Base-by-base conservation (phyloP, 495 filamentous ascomycete genomes). In the Penicillium herquei region DNA sequence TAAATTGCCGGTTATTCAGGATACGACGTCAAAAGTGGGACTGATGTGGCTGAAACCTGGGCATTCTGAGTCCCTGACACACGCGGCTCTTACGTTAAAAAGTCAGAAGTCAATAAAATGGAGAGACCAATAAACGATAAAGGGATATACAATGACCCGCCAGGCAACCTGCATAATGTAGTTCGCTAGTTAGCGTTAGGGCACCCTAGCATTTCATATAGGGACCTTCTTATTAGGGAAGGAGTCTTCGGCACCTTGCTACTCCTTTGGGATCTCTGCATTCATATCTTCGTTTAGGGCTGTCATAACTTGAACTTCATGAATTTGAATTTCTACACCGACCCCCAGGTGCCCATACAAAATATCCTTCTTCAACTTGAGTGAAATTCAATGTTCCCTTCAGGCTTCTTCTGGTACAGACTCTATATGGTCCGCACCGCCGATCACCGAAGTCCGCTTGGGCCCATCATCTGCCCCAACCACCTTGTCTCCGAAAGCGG, bases 401-500 rank as follows among this genome's bases (percentile, higher is more conserved):
- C 21, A 26, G 21, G 4, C 21, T 26, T 13, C 1, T 40, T 51
- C 33, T 43, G 21, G 18, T 18, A 21, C 50, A 2, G 57, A 55
- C 35, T 71, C 68, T 37, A 71, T 17, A 42, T 71, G 68, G 21
- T 73, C 60, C n/a, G 53, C 55, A 7, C 68, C 53, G 21, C 60
- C 60, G 14, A 54, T 54, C 0, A 55, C 47, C 4, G 53, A 52
- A 3, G 35, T 41, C 8, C 57, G 39, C 55, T 69, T 67, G 10
- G 62, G 34, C 40, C 26, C 62, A 8, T 73, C 74, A 18, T 73
- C 74, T 14, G 74, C 63, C 17, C 63, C 49, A 13, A 83, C 71
- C 5, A 84, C 79, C 32, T 73, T 73, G 54, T 84, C 82, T 13
- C 82, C 80, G 42, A 84, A 84, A 0, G 79, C 78, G 2, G 73